Conservation (phyloP, 495 filamentous ascomycete genomes). For the Amniculicola lignicola region DNA sequence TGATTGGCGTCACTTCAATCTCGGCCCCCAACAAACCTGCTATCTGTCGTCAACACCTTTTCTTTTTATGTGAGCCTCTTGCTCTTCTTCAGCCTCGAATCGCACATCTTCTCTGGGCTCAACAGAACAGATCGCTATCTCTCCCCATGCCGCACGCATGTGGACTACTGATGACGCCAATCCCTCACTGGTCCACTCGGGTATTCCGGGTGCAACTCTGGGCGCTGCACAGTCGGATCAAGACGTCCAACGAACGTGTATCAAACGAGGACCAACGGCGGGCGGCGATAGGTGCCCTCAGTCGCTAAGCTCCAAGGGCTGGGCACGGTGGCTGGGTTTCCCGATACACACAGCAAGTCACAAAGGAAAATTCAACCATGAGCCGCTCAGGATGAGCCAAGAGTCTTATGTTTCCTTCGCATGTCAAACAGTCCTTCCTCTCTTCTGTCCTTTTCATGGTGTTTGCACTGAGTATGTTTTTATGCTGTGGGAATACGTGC, state of each 20-base stretch:
- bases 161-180: background rate
- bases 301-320: constrained; percentile 9
- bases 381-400: too few species aligned
- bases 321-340: constrained; percentile 23
- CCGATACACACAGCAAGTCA: constrained; percentile 9
- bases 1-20: too few species aligned
- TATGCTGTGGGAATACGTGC: too few species aligned
- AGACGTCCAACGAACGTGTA: background rate
- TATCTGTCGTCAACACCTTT: too few species aligned
- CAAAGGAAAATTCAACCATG: constrained; percentile 5
- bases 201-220: background rate
- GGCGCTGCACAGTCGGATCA: background rate
- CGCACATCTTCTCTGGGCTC: too few species aligned
- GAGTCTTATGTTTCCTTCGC: constrained; percentile 14
- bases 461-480: too few species aligned
- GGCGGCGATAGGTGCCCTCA: background rate
- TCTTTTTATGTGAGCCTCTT: too few species aligned
- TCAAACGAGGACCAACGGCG: background rate
- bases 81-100: too few species aligned
- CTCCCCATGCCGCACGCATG: background rate
- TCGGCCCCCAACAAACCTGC: too few species aligned
- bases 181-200: background rate
- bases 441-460: too few species aligned
- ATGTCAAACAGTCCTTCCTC: too few species aligned
- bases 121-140: too few species aligned